These are phyloP conservation scores for Stromatinia cepivora DNA, from an alignment of 2,329 filamentous ascomycete species.

Conservation along the genomic window DNA sequence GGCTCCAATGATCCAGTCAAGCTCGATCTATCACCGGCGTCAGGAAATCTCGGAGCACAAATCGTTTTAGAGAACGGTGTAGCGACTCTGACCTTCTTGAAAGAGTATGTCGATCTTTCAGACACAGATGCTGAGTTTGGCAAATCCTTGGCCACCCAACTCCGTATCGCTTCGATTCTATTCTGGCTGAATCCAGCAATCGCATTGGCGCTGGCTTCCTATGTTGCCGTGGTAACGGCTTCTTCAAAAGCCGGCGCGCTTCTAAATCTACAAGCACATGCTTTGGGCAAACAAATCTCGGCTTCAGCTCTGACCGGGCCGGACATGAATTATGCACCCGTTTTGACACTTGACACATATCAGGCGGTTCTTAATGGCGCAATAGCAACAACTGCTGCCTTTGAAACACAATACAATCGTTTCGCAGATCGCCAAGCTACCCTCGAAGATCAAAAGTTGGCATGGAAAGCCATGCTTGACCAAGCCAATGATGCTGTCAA, in stretches of 20 bases:
- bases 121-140: neutral
- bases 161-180: neutral
- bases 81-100: neutral
- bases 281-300: neutral
- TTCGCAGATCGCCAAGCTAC: neutral
- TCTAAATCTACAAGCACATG: neutral
- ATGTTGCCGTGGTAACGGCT: neutral
- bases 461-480: neutral
- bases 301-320: neutral
- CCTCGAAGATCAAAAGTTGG: neutral
- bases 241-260: neutral
- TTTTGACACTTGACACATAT: neutral
- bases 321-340: neutral
- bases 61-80: neutral
- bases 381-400: neutral
- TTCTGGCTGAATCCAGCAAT: neutral
- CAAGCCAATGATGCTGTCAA: neutral
- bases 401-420: constrained; percentile 1
- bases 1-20: neutral
- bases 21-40: neutral
- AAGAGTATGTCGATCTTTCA: neutral
- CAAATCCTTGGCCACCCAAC: neutral
- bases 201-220: neutral
- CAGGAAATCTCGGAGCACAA: neutral
- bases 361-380: neutral